Evolutionary conservation across 2,329 filamentous ascomycete genomes (phyloP).

Genomic region (Aspergillus tamarii): DNA sequence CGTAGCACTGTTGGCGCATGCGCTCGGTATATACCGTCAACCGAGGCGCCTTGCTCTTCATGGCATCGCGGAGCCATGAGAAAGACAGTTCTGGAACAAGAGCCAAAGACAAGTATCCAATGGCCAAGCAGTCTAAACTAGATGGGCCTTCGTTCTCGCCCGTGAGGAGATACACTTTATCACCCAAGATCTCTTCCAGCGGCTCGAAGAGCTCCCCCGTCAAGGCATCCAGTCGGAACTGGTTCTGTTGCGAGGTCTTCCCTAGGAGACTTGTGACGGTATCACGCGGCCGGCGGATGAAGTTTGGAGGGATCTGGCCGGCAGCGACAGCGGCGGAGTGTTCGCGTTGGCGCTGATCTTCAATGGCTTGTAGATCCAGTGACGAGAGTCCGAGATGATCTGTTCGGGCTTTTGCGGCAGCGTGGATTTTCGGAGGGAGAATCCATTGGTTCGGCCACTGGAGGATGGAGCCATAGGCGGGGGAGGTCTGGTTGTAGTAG

Average conservation of each 20-base stretch:
- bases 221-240: constrained; percentile 76
- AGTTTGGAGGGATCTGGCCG: constrained; percentile 48
- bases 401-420: constrained; percentile 70
- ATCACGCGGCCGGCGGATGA: constrained; percentile 60
- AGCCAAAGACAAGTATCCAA: constrained; percentile 79
- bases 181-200: constrained; percentile 64
- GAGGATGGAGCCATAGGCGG: constrained; percentile 77
- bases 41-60: constrained; percentile 54
- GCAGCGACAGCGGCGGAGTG: constrained; percentile 43
- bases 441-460: constrained; percentile 89
- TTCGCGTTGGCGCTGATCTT: constrained; percentile 44
- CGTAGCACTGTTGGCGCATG: constrained; percentile 43
- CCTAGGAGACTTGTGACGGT: constrained; percentile 66
- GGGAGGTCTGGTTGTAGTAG: constrained; percentile 75
- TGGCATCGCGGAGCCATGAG: constrained; percentile 62
- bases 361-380: constrained; percentile 62
- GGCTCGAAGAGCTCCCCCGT: constrained; percentile 73
- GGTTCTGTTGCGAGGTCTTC: constrained; percentile 68
- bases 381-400: constrained; percentile 70
- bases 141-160: constrained; percentile 52
- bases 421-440: constrained; percentile 72
- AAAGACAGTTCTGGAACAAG: constrained; percentile 64
- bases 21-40: constrained; percentile 51
- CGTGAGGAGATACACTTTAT: constrained; percentile 60
- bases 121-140: constrained; percentile 75